These are phyloP conservation scores for Phytophthora vignae DNA, from an alignment of 352 stramenopile species.

Conservation along the genomic window DNA sequence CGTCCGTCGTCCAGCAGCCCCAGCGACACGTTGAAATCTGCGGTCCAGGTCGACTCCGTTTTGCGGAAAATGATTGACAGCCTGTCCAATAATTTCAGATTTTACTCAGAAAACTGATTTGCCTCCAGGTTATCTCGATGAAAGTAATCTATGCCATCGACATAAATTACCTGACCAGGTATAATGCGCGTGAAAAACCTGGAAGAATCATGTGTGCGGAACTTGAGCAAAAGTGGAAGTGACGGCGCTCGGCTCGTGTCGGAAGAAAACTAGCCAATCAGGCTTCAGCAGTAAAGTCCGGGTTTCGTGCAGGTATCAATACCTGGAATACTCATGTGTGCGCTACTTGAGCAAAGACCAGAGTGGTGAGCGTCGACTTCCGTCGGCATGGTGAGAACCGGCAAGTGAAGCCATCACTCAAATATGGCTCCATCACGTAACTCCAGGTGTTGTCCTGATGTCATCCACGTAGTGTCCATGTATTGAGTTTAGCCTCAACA, in stretches of 20 bases:
- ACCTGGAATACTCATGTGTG: not conserved
- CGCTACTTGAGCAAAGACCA: slow-evolving; percentile 5
- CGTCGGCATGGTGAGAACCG: not conserved
- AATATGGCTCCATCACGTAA: not conserved
- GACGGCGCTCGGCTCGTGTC: not conserved
- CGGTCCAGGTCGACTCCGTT: slow-evolving; percentile 1
- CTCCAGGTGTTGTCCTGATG: slow-evolving; percentile 4
- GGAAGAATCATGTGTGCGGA: not conserved
- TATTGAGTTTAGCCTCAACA: slow-evolving; percentile 5
- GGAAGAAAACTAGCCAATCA: not conserved
- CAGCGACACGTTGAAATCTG: slow-evolving; percentile 6
- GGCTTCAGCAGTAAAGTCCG: not conserved
- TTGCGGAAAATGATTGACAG: no score
- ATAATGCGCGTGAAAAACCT: not conserved
- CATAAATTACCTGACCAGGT: not conserved
- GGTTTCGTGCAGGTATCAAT: not conserved
- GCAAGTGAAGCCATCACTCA: not conserved
- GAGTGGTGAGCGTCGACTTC: not conserved
- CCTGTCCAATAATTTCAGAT: no score
- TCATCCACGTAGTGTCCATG: slow-evolving; percentile 6
- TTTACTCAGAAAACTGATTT: no score
- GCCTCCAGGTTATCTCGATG: slow-evolving; percentile 1
- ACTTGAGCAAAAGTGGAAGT: not conserved
- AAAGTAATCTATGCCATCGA: not conserved
- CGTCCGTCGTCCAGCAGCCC: slow-evolving; percentile 17